Evolutionary conservation across 2,329 filamentous ascomycete species (phyloP).

Genomic region (Ustulina deusta): DNA sequence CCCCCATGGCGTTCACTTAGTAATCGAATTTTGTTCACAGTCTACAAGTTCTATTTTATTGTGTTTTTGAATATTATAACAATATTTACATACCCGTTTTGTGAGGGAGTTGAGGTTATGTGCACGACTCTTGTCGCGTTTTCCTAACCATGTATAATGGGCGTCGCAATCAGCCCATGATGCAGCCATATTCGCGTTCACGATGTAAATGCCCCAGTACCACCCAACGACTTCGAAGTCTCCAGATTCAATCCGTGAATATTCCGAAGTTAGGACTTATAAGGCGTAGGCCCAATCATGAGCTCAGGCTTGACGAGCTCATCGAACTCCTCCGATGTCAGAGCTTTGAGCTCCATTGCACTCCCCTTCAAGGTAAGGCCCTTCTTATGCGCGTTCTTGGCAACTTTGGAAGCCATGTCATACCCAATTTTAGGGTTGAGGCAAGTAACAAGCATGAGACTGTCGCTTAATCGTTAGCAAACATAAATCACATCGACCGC

Average conservation of each 20-base stretch:
- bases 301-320: conserved; percentile 89
- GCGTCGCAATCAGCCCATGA: neutral
- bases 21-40: neutral
- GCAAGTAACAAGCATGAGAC: conserved; percentile 98
- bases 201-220: conserved; percentile 3
- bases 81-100: conserved; percentile 21
- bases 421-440: conserved; percentile 97
- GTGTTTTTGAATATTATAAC: conserved; percentile 13
- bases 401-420: conserved; percentile 96
- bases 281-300: conserved; percentile 86
- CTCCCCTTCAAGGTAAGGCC: conserved; percentile 92
- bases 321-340: conserved; percentile 92
- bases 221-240: neutral
- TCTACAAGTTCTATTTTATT: conserved; percentile 2
- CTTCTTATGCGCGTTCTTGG: conserved; percentile 99
- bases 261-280: conserved; percentile 59
- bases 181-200: neutral
- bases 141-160: neutral
- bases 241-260: neutral
- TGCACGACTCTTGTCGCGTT: conserved; percentile 11
- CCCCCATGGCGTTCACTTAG: neutral
- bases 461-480: conserved; percentile 52
- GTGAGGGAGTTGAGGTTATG: neutral
- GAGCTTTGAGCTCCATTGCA: conserved; percentile 90
- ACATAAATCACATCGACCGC: neutral